Evolutionary conservation across 257 asterid species (phyloP), one percentile per base, ranked within the genome.

Genomic region (Thymus quinquecostatus): DNA sequence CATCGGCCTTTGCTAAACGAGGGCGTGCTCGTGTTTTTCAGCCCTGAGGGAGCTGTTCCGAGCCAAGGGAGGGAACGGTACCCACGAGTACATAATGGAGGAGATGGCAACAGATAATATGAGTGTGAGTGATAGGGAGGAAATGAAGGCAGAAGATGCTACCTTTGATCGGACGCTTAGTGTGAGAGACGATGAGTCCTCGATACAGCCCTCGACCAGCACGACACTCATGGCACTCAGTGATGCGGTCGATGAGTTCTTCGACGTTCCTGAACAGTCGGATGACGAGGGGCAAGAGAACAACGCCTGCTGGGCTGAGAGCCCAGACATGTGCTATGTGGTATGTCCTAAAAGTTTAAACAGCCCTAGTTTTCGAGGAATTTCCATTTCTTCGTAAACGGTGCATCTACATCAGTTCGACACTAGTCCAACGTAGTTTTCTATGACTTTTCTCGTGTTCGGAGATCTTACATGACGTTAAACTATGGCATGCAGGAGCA

Each of bases 11-110:
- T 36, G 62, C 60, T 66, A 44, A 66, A 34, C 40, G 64, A 48
- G 45, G 51, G 41, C 21, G 21, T 21, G 21, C 33, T 54, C 71
- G 47, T 34, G 2, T 70, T 78, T 82, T 74, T 75, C 88, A 93
- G 98, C 98, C 55, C 72, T 93, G 76, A 83, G 91, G 64, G 98
- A 93, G 80, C 28, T 88, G 75, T 87, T 88, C 80, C 74, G 80
- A 70, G 84, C 96, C 12, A 89, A 81, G 74, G 81, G 69, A 3
- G 94, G 94, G 69, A 82, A 79, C 9, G 74, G 71, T 27, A 82
- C 78, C 76, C 74, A 78, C 4, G 94, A 87, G 1, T 66, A 69
- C 66, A 70, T 81, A 48, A 63, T 79, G 0, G 80, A 77, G 57
- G 89, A 81, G 54, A 27, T 81, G 36, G 54, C 86, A 54, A 65